phyloP scores from a whole-genome alignment of 2,329 filamentous ascomycete species.

The Diaporthe helianthi region DNA sequence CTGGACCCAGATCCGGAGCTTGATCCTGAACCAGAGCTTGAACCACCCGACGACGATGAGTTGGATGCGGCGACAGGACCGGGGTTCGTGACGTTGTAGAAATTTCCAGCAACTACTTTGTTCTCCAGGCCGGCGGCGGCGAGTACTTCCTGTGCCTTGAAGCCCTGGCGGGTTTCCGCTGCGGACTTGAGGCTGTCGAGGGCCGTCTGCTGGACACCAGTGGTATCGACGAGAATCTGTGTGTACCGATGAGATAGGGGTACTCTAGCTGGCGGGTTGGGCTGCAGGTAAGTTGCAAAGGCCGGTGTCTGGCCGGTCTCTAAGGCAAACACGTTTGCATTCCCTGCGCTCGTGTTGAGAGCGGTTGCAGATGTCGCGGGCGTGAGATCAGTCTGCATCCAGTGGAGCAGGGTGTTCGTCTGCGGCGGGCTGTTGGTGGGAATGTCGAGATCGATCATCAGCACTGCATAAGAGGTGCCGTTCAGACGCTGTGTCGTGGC shows the following conservation, averaged over 20 bases:
- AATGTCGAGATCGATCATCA: constrained; percentile 57
- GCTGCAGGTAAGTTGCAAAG: constrained; percentile 45
- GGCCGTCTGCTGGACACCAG: constrained; percentile 37
- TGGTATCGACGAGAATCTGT: constrained; percentile 50
- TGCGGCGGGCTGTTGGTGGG: constrained; percentile 48
- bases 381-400: constrained; percentile 51
- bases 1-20: neutral
- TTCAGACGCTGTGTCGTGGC: constrained; percentile 47
- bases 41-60: neutral
- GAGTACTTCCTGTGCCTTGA: constrained; percentile 44
- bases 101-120: constrained; percentile 47
- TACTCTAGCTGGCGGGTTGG: constrained; percentile 47
- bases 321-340: constrained; percentile 42
- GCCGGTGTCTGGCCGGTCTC: constrained; percentile 40
- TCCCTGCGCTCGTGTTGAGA: constrained; percentile 42
- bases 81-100: constrained; percentile 48
- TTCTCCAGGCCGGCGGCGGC: constrained; percentile 42
- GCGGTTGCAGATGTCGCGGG: constrained; percentile 38
- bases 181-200: constrained; percentile 42
- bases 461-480: constrained; percentile 49
- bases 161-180: constrained; percentile 43
- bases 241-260: constrained; percentile 50
- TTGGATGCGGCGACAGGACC: constrained; percentile 38
- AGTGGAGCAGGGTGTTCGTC: constrained; percentile 51
- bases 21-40: neutral